Evolutionary conservation across 257 asterid species (phyloP).

Genomic region (Cordia subcordata): DNA sequence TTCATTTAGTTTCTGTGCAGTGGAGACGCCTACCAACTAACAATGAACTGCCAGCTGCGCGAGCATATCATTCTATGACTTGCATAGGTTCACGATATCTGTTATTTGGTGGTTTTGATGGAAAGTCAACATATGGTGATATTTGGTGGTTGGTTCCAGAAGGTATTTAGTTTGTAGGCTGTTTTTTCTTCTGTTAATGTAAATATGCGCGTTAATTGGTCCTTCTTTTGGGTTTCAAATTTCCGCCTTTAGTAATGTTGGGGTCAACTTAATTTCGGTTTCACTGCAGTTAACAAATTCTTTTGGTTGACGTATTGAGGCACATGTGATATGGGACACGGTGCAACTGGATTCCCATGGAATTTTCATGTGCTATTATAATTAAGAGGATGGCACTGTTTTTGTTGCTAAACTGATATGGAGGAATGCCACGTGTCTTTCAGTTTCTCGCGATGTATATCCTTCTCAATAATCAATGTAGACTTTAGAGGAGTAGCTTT

Average conservation of each 20-base stretch:
- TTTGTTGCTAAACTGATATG: too few species aligned
- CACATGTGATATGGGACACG: too few species aligned
- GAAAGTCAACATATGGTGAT: slow-evolving; percentile 88
- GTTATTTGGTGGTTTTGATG: slow-evolving; percentile 95
- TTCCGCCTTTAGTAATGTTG: too few species aligned
- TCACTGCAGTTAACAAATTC: background rate
- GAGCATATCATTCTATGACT: slow-evolving; percentile 97
- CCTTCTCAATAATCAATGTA: too few species aligned
- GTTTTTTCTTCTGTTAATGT: background rate
- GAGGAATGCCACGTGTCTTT: too few species aligned
- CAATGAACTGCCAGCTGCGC: slow-evolving; percentile 80
- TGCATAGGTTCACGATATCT: slow-evolving; percentile 66
- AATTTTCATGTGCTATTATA: too few species aligned
- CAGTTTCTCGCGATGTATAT: too few species aligned
- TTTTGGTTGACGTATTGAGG: too few species aligned
- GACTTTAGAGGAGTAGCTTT: too few species aligned
- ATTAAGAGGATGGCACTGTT: too few species aligned
- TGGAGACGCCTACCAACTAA: slow-evolving; percentile 84
- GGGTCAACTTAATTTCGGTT: background rate
- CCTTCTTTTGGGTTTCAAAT: too few species aligned
- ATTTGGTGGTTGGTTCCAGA: slow-evolving; percentile 99
- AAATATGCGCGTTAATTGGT: background rate
- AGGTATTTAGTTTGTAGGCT: slow-evolving; percentile 38
- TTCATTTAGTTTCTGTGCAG: slow-evolving; percentile 69
- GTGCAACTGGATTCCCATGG: too few species aligned